Evolutionary conservation across 345 rosid species (phyloP).

Genomic region (Erucastrum elatum): DNA sequence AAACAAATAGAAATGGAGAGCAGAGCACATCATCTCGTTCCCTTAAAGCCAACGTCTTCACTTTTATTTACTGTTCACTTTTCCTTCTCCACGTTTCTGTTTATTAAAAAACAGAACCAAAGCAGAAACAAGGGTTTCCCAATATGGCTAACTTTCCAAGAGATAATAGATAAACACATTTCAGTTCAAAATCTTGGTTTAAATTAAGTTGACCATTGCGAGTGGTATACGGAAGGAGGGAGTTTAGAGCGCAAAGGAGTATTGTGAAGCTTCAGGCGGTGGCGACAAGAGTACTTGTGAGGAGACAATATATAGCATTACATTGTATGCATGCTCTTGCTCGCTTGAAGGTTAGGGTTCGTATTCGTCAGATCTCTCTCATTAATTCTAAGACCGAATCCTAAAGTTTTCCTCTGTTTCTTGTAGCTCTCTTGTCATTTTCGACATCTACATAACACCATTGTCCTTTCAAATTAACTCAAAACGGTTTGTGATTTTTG

Average conservation of each 20-base stretch:
- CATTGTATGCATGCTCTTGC: slow-evolving; percentile 78
- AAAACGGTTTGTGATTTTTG: slow-evolving; percentile 14
- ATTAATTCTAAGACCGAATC: not conserved
- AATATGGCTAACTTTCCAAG: slow-evolving; percentile 33
- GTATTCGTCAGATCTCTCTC: slow-evolving; percentile 67
- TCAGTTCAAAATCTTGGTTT: not conserved
- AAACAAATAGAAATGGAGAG: slow-evolving; percentile 25
- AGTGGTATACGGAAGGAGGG: slow-evolving; percentile 61
- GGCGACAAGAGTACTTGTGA: slow-evolving; percentile 60
- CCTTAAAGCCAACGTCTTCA: slow-evolving; percentile 35
- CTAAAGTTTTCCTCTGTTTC: not conserved
- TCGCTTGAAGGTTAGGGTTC: slow-evolving; percentile 69
- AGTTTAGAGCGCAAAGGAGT: slow-evolving; percentile 71
- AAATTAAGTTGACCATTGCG: not conserved
- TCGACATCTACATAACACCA: slow-evolving; percentile 22
- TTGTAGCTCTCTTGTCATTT: slow-evolving; percentile 8
- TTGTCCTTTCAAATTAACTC: slow-evolving; percentile 8
- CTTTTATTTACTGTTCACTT: slow-evolving; percentile 34
- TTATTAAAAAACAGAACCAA: slow-evolving; percentile 11
- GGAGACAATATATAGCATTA: slow-evolving; percentile 68
- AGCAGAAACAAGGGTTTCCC: not conserved
- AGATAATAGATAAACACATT: not conserved
- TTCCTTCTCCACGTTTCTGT: slow-evolving; percentile 10
- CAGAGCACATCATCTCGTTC: slow-evolving; percentile 43
- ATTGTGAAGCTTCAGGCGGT: slow-evolving; percentile 76